Percentiles rank a stretch among this genome's conserved stretches.
Evolutionary conservation across 495 filamentous ascomycete genomes (phyloP).

Genomic region (Patellaria atrata): DNA sequence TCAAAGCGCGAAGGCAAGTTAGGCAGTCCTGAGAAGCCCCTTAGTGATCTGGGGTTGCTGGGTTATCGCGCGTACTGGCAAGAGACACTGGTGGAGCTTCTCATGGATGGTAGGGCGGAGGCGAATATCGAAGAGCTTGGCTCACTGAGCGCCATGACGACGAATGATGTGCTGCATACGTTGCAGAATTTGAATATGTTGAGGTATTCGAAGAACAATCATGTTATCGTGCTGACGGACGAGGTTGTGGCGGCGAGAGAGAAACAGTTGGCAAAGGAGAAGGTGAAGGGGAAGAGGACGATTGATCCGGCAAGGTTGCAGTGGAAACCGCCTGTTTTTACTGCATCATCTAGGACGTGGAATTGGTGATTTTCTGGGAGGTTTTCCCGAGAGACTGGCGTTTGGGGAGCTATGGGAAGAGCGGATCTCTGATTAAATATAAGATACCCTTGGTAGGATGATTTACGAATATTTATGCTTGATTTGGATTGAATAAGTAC

Average conservation of each 20-base stretch:
- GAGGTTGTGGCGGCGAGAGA: constrained; percentile 66
- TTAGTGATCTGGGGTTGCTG: constrained; percentile 82
- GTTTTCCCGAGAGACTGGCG: no score
- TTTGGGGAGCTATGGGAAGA: no score
- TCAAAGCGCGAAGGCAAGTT: constrained; percentile 89
- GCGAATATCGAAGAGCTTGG: constrained; percentile 73
- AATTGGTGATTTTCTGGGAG: constrained; percentile 56
- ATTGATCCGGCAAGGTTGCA: constrained; percentile 67
- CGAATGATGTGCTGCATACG: constrained; percentile 85
- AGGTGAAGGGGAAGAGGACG: constrained; percentile 51
- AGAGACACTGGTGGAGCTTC: constrained; percentile 73
- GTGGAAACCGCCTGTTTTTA: constrained; percentile 96
- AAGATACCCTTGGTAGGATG: no score
- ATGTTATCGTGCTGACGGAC: constrained; percentile 76
- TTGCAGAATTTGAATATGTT: constrained; percentile 88
- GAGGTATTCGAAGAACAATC: constrained; percentile 83
- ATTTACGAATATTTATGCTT: no score
- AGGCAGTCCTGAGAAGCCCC: constrained; percentile 89
- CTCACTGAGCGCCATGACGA: constrained; percentile 74
- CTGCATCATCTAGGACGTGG: constrained; percentile 79
- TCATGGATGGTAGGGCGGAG: constrained; percentile 51
- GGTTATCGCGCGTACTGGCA: constrained; percentile 96
- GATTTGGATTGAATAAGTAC: no score
- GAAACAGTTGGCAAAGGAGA: constrained; percentile 59
- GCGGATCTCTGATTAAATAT: no score